Evolutionary conservation across 805 yeast genomes (phyloP).

Genomic region (Saccharomyces kudriavzevii): DNA sequence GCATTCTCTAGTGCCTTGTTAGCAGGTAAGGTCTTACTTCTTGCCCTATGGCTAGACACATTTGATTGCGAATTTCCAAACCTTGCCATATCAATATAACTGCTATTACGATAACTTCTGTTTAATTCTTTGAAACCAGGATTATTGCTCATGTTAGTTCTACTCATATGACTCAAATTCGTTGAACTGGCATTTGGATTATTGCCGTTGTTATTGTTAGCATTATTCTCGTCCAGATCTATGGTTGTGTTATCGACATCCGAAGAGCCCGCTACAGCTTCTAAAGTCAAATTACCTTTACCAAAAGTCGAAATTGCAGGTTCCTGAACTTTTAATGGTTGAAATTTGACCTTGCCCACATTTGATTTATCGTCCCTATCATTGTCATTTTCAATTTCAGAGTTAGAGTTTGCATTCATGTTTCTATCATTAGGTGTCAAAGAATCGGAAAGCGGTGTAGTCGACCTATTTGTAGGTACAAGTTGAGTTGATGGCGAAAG

Average conservation of each 20-base stretch:
- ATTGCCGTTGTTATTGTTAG: not conserved
- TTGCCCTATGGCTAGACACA: conserved; percentile 8
- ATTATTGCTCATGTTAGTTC: not conserved
- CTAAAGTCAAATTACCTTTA: conserved; percentile 42
- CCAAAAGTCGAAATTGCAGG: conserved; percentile 49
- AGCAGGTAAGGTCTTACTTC: conserved; percentile 21
- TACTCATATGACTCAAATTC: not conserved
- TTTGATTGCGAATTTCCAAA: conserved; percentile 4
- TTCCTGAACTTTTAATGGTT: conserved; percentile 28
- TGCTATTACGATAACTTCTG: conserved; percentile 9
- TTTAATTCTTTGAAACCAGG: not conserved
- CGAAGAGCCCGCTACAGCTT: conserved; percentile 20
- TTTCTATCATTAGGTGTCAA: not conserved
- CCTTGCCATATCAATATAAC: conserved; percentile 9
- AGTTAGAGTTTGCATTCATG: not conserved
- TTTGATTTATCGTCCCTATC: not conserved
- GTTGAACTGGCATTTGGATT: not conserved
- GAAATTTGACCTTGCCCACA: conserved; percentile 22
- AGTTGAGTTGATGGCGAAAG: not conserved
- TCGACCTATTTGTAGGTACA: not conserved
- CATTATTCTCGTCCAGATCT: not conserved
- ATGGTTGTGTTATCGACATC: conserved; percentile 1
- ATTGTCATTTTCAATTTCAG: not conserved
- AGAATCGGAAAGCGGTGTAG: not conserved
- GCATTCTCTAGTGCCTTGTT: conserved; percentile 4